A percentile compares a stretch with the other conserved stretches of the same genome.
Evolutionary conservation across 2,329 filamentous ascomycete genomes (phyloP).

Genomic region (Ceratocystiopsis sp.): DNA sequence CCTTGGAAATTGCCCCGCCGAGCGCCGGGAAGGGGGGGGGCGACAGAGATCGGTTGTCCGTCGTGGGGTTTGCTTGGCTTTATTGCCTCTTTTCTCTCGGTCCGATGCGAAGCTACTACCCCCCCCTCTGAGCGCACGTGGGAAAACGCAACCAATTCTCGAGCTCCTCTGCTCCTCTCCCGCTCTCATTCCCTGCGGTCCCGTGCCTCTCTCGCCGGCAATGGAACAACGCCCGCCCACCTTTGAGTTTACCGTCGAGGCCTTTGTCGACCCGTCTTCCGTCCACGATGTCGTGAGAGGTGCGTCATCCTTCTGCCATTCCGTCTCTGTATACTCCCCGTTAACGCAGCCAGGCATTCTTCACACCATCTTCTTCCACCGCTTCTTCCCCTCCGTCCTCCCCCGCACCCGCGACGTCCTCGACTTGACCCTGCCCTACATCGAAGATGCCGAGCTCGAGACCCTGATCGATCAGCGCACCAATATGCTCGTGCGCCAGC

Average conservation of each 20-base stretch:
- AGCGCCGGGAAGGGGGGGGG: too few relatives aligned
- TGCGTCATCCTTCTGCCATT: conserved; percentile 20
- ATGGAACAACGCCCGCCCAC: neutral
- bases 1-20: too few relatives aligned
- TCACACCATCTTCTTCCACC: conserved; percentile 97
- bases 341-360: conserved; percentile 48
- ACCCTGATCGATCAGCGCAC: conserved; percentile 85
- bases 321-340: neutral
- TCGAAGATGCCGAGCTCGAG: conserved; percentile 80
- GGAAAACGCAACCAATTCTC: too few relatives aligned
- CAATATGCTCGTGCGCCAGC: conserved; percentile 59
- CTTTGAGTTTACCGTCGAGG: conserved; percentile 80
- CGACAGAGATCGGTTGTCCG: too few relatives aligned
- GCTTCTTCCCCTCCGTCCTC: conserved; percentile 77
- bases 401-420: conserved; percentile 78
- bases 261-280: conserved; percentile 78
- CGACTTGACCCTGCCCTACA: conserved; percentile 75
- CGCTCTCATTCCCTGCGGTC: neutral
- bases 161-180: neutral
- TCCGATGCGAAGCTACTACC: too few relatives aligned
- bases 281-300: conserved; percentile 90
- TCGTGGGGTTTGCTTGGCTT: too few relatives aligned
- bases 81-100: too few relatives aligned
- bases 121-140: too few relatives aligned
- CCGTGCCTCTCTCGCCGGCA: neutral